Evolutionary conservation across 257 asterid genomes (phyloP).

Genomic region (Osmanthus fragrans): DNA sequence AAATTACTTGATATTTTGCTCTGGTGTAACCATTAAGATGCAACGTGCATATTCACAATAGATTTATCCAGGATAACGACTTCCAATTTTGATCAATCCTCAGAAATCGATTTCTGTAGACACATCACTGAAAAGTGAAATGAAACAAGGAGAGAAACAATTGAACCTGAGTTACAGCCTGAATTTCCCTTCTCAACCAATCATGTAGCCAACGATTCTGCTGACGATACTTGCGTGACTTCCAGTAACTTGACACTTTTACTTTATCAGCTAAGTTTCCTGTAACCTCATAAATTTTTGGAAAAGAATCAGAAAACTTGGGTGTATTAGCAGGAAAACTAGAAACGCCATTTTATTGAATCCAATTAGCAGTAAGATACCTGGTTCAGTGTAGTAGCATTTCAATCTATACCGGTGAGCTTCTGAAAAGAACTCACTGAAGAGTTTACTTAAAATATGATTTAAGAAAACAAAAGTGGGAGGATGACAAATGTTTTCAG

Average conservation of each 20-base stretch:
- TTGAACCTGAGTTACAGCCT: conserved; percentile 66
- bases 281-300: conserved; percentile 20
- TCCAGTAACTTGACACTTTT: conserved; percentile 59
- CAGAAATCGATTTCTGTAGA: no score
- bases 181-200: conserved; percentile 81
- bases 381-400: conserved; percentile 71
- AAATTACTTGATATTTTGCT: neutral
- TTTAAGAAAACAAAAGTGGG: conserved; percentile 3
- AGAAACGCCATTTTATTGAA: conserved; percentile 1
- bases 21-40: neutral
- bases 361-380: conserved; percentile 29
- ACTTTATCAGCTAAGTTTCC: conserved; percentile 50
- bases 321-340: neutral
- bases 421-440: conserved; percentile 67
- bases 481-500: neutral
- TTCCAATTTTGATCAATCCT: no score
- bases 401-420: conserved; percentile 74
- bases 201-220: conserved; percentile 49
- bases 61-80: neutral
- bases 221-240: conserved; percentile 57
- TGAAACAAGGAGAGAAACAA: neutral
- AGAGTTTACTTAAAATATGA: conserved; percentile 19
- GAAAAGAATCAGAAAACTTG: neutral
- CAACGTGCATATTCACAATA: no score
- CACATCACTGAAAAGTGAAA: neutral